Evolutionary conservation across 345 rosid species (phyloP).

Genomic region (Carallia pectinifolia): DNA sequence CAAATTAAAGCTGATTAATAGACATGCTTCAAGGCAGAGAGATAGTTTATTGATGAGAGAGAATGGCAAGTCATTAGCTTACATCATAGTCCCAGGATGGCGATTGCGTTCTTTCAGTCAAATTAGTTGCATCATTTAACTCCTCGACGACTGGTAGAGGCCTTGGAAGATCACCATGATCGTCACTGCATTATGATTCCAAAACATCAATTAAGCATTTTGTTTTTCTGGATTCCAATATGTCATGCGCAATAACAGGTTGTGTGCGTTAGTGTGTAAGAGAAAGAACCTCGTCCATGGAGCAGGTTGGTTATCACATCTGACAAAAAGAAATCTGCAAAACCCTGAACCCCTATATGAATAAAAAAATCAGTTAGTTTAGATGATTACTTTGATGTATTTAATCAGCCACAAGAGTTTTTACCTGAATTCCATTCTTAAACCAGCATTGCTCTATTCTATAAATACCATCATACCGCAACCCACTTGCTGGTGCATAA

Average conservation of each 20-base stretch:
- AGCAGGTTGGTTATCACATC: constrained; percentile 75
- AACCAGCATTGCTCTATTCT: constrained; percentile 73
- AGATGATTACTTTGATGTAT: not conserved
- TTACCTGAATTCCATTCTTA: constrained; percentile 58
- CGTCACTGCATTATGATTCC: constrained; percentile 16
- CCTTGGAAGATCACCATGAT: constrained; percentile 65
- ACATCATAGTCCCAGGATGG: constrained; percentile 84
- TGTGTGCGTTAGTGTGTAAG: no score
- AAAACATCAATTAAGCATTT: not conserved
- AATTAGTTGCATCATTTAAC: constrained; percentile 44
- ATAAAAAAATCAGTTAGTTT: constrained; percentile 6
- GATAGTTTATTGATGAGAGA: not conserved
- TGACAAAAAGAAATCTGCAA: constrained; percentile 77
- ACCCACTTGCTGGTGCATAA: constrained; percentile 63
- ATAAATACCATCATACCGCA: constrained; percentile 70
- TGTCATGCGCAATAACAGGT: no score
- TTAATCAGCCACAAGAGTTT: not conserved
- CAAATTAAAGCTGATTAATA: not conserved
- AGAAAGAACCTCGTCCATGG: constrained; percentile 73
- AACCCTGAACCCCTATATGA: constrained; percentile 52
- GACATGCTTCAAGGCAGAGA: not conserved
- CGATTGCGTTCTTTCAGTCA: constrained; percentile 47
- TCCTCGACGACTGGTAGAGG: constrained; percentile 56
- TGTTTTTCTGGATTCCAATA: no score
- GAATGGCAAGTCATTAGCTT: constrained; percentile 19